These are phyloP conservation scores for Chaetothyriales sp. DNA, from an alignment of 2,329 filamentous ascomycete species.

Conservation along the genomic window DNA sequence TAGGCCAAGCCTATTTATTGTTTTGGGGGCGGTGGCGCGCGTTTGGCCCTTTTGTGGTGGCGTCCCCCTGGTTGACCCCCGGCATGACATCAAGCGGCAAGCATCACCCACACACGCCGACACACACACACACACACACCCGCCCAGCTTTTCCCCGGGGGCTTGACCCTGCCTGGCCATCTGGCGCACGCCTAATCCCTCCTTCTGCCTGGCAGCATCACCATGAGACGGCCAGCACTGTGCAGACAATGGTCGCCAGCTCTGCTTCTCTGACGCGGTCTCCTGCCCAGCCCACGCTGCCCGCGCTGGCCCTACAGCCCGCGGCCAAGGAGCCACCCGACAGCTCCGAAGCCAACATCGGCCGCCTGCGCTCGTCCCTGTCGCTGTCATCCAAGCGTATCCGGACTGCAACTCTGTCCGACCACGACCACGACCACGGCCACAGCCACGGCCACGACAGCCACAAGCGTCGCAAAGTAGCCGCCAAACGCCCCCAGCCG, in stretches of 20 bases:
- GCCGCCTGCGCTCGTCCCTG: background rate
- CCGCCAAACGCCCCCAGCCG: constrained; percentile 9
- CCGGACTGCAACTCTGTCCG: constrained; percentile 9
- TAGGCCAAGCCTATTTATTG: no score
- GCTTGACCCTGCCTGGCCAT: background rate
- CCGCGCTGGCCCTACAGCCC: constrained; percentile 18
- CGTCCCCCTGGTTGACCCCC: background rate
- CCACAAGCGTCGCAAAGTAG: constrained; percentile 16
- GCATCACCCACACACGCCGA: background rate
- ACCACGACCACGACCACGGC: constrained; percentile 1
- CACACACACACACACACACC: background rate
- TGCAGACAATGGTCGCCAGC: constrained; percentile 18
- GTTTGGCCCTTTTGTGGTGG: background rate
- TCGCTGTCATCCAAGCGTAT: constrained; percentile 9
- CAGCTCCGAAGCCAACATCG: constrained; percentile 2
- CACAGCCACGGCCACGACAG: constrained; percentile 6
- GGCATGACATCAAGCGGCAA: background rate
- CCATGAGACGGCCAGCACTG: constrained; percentile 14
- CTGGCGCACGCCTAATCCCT: background rate
- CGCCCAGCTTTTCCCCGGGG: background rate
- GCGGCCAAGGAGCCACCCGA: constrained; percentile 14
- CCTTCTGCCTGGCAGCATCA: constrained; percentile 6
- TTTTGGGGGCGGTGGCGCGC: no score
- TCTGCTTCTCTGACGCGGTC: background rate
- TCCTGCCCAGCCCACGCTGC: constrained; percentile 8